Evolutionary conservation across 2,329 filamentous ascomycete genomes (phyloP).

Genomic region (Colletotrichum sp.): DNA sequence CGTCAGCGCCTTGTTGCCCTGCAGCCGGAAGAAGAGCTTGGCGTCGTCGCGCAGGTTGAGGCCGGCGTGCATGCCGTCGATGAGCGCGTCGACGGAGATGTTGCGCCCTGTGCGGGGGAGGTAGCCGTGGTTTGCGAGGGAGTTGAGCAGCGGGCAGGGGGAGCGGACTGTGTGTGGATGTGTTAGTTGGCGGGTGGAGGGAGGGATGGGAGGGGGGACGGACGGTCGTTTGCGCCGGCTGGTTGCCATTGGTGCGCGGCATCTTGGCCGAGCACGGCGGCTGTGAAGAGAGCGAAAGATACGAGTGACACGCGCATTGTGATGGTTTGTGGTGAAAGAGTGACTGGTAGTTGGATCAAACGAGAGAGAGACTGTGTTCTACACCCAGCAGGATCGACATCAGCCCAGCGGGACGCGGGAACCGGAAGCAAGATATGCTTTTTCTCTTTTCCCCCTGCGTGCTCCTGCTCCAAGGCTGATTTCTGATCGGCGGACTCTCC

Average conservation of each 20-base stretch:
- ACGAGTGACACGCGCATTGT: background rate
- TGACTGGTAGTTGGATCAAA: background rate
- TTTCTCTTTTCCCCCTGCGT: fast-evolving
- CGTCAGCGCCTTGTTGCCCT: constrained; percentile 13
- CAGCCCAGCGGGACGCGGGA: background rate
- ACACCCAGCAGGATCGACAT: background rate
- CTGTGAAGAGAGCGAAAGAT: background rate
- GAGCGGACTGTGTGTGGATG: background rate
- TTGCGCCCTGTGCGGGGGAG: constrained; percentile 27
- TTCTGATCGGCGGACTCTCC: background rate
- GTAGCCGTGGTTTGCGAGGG: constrained; percentile 31
- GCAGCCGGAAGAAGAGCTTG: constrained; percentile 14
- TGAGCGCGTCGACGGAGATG: constrained; percentile 23
- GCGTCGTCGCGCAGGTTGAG: constrained; percentile 20
- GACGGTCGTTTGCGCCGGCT: background rate
- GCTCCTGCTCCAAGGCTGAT: background rate
- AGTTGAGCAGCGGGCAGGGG: constrained; percentile 26
- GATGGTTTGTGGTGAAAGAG: background rate
- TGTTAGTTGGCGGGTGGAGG: fast-evolving
- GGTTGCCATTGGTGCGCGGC: background rate
- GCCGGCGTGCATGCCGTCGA: constrained; percentile 13
- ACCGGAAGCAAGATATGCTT: constrained; percentile 4
- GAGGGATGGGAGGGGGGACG: background rate
- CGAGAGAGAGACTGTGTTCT: background rate
- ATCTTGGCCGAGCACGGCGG: background rate